phyloP scores from a whole-genome alignment of 169 alveolate species.

The Eimeria maxima region DNA sequence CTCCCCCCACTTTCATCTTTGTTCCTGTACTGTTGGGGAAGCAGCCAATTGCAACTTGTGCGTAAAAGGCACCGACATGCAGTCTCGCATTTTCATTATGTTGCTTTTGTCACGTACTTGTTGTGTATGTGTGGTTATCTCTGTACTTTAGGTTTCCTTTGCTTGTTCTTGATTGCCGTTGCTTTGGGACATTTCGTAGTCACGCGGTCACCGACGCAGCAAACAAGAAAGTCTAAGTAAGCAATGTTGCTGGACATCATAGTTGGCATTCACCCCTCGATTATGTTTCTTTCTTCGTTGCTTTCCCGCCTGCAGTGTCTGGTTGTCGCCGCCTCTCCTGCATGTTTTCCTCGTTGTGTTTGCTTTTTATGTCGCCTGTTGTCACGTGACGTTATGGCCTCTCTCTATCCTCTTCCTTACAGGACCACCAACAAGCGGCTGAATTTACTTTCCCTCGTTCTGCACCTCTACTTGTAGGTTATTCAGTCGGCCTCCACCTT shows the following conservation, averaged over 20 bases:
- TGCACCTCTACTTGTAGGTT: slow-evolving; percentile 13
- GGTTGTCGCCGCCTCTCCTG: background rate
- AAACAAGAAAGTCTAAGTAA: background rate
- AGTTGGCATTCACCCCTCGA: too few relatives aligned
- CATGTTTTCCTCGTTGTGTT: background rate
- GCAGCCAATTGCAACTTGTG: background rate
- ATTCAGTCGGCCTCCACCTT: background rate
- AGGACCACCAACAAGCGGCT: slow-evolving; percentile 5
- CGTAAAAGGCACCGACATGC: background rate
- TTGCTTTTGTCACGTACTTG: background rate
- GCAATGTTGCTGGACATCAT: background rate
- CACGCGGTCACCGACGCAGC: slow-evolving; percentile 13
- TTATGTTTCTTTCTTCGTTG: background rate
- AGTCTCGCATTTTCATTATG: background rate
- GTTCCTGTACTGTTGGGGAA: background rate
- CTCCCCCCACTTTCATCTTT: background rate
- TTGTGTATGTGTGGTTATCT: background rate
- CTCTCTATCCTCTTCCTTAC: background rate
- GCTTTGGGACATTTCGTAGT: slow-evolving; percentile 59
- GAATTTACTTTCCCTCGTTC: slow-evolving; percentile 2
- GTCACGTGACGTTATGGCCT: background rate
- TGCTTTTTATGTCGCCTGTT: background rate
- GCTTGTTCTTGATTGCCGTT: slow-evolving; percentile 59
- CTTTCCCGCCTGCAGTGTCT: background rate
- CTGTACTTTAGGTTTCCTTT: slow-evolving; percentile 14